Conservation (phyloP, 1,139 yeast species). For the Debaryomycetaceae sp. region DNA sequence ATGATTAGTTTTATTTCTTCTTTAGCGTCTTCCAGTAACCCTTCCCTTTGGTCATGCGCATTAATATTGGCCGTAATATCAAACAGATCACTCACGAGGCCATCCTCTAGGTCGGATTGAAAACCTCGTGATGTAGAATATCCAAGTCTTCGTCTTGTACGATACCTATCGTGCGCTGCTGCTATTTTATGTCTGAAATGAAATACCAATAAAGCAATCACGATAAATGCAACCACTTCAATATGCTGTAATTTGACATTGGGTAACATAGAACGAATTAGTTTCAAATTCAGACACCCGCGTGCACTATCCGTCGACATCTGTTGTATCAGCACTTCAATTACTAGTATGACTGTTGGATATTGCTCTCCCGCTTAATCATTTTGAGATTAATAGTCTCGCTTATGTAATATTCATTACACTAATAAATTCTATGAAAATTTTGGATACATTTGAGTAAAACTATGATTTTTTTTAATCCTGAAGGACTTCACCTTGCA, state of each 20-base stretch:
- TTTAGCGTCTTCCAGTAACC: constrained; percentile 58
- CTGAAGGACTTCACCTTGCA: not conserved
- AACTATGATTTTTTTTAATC: too few relatives aligned
- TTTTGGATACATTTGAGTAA: too few relatives aligned
- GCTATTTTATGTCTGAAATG: constrained; percentile 24
- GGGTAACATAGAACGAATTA: not conserved
- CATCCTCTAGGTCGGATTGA: constrained; percentile 59
- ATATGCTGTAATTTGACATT: constrained; percentile 7
- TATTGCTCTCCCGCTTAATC: not conserved
- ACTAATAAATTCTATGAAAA: too few relatives aligned
- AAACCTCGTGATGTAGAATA: constrained; percentile 37
- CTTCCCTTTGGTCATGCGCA: constrained; percentile 52
- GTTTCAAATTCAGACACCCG: too few relatives aligned
- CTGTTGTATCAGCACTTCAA: too few relatives aligned
- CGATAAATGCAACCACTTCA: constrained; percentile 10
- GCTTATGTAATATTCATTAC: not conserved
- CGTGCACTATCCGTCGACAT: too few relatives aligned
- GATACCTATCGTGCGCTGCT: constrained; percentile 22
- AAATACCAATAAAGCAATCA: constrained; percentile 13
- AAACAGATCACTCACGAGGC: constrained; percentile 60
- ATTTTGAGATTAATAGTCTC: not conserved
- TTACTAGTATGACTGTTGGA: too few relatives aligned
- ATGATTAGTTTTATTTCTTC: constrained; percentile 51
- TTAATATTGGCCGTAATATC: constrained; percentile 48
- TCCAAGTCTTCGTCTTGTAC: constrained; percentile 21